Percentiles rank a stretch among this genome's conserved stretches.
phyloP scores from a whole-genome alignment of 2,329 filamentous ascomycete species.

The Exophiala oligosperma region DNA sequence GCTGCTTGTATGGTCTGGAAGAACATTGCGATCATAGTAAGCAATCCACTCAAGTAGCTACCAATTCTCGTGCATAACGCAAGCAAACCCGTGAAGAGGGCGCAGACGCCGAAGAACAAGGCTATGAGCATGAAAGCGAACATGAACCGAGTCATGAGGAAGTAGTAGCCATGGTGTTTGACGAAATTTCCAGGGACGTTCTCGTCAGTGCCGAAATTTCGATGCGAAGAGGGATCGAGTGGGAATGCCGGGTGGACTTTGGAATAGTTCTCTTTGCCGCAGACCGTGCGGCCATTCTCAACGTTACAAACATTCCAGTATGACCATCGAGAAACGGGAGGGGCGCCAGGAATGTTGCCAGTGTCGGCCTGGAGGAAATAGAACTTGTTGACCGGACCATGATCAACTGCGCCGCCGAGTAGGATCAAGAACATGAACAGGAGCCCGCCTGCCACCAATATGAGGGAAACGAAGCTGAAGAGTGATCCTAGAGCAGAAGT shows the following conservation, averaged over 20 bases:
- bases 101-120: slow-evolving; percentile 67
- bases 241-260: slow-evolving; percentile 62
- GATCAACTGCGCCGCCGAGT: slow-evolving; percentile 59
- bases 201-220: slow-evolving; percentile 59
- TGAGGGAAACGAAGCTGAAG: slow-evolving; percentile 58
- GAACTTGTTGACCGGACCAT: slow-evolving; percentile 66
- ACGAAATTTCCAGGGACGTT: slow-evolving; percentile 58
- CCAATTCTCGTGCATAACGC: slow-evolving; percentile 55
- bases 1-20: slow-evolving; percentile 60
- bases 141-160: slow-evolving; percentile 84
- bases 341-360: slow-evolving; percentile 67
- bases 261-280: slow-evolving; percentile 64
- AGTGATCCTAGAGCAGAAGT: slow-evolving; percentile 48
- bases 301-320: slow-evolving; percentile 81
- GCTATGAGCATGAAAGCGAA: slow-evolving; percentile 89
- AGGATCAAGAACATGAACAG: slow-evolving; percentile 67
- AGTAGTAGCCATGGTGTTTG: slow-evolving; percentile 67
- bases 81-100: slow-evolving; percentile 48
- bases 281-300: slow-evolving; percentile 39
- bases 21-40: slow-evolving; percentile 54
- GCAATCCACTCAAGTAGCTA: slow-evolving; percentile 53
- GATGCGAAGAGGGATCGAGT: slow-evolving; percentile 58
- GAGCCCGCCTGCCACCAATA: slow-evolving; percentile 62
- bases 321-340: slow-evolving; percentile 75
- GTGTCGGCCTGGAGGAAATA: slow-evolving; percentile 87